These are phyloP conservation scores for Euptelea pleiosperma DNA, from an alignment of 164 flowering plant species.

Conservation along the genomic window DNA sequence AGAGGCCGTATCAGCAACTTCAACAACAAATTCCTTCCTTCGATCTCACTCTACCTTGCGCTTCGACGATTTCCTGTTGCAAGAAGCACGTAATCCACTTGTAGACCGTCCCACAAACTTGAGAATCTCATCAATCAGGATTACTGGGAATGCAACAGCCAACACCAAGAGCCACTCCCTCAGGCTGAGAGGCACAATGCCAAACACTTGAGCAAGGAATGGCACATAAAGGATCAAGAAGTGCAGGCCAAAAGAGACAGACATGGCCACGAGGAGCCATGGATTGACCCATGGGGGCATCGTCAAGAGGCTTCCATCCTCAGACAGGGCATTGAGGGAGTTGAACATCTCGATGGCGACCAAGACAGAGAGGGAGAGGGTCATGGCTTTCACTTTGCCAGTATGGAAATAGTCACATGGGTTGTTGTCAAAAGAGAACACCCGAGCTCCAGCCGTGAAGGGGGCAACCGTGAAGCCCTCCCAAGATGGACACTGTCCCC, in stretches of 20 bases:
- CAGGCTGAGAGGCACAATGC: constrained; percentile 82
- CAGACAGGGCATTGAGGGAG: constrained; percentile 80
- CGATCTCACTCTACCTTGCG: constrained; percentile 39
- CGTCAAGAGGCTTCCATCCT: constrained; percentile 62
- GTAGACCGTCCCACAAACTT: constrained; percentile 65
- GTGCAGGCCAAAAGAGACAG: constrained; percentile 74
- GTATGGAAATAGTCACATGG: constrained; percentile 80
- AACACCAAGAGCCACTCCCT: constrained; percentile 83
- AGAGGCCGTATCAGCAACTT: constrained; percentile 2
- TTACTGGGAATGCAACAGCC: constrained; percentile 64
- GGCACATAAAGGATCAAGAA: constrained; percentile 82
- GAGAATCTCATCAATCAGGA: constrained; percentile 72
- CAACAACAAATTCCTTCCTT: background rate
- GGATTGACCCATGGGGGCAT: constrained; percentile 96
- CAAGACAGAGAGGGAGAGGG: constrained; percentile 81
- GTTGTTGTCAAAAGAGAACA: constrained; percentile 47
- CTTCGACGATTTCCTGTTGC: constrained; percentile 31
- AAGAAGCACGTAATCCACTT: constrained; percentile 21
- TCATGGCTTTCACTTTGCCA: constrained; percentile 79
- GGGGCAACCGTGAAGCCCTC: constrained; percentile 57
- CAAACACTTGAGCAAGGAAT: constrained; percentile 72
- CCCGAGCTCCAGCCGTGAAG: constrained; percentile 65
- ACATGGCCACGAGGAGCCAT: constrained; percentile 81
- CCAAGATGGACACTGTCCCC: constrained; percentile 79
- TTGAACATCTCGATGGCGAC: constrained; percentile 94